Percentiles rank a stretch among this genome's conserved stretches.
These are phyloP conservation scores for Gastrolobium bilobum DNA, from an alignment of 306 rosid genomes.

Conservation along the genomic window DNA sequence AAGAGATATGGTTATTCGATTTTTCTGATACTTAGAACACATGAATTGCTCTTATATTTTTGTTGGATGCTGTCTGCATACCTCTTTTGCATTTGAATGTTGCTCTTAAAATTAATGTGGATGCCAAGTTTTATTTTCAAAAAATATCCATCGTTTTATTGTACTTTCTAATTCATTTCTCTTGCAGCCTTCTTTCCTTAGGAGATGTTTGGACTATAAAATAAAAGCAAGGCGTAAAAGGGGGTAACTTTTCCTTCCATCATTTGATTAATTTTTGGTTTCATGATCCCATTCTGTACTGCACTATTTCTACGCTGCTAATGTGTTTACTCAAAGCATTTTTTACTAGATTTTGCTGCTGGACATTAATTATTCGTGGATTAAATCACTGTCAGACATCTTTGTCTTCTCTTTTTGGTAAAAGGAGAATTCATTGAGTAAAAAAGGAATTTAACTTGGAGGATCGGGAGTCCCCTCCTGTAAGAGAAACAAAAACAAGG, in stretches of 20 bases:
- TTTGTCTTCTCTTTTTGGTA: constrained; percentile 9
- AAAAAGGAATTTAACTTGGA: constrained; percentile 16
- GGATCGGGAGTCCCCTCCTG: constrained; percentile 24
- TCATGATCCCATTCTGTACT: background rate
- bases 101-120: constrained; percentile 21
- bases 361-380: constrained; percentile 21
- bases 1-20: background rate
- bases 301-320: constrained; percentile 2
- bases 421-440: constrained; percentile 3
- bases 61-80: constrained; percentile 35
- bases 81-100: constrained; percentile 25
- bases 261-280: constrained; percentile 11
- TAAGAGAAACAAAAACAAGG: background rate
- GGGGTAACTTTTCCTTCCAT: constrained; percentile 61
- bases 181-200: constrained; percentile 88
- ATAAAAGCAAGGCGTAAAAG: constrained; percentile 70
- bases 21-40: background rate
- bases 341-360: constrained; percentile 22
- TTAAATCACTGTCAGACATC: constrained; percentile 5
- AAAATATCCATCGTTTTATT: constrained; percentile 12
- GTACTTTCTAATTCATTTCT: constrained; percentile 45
- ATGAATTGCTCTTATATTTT: constrained; percentile 11
- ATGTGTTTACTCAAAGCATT: constrained; percentile 7
- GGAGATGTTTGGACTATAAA: constrained; percentile 86
- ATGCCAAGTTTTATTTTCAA: constrained; percentile 7